A percentile compares a stretch with the other conserved stretches of the same genome.
Evolutionary conservation across 2,329 filamentous ascomycete genomes (phyloP).

Genomic region (Neonectria faginata): DNA sequence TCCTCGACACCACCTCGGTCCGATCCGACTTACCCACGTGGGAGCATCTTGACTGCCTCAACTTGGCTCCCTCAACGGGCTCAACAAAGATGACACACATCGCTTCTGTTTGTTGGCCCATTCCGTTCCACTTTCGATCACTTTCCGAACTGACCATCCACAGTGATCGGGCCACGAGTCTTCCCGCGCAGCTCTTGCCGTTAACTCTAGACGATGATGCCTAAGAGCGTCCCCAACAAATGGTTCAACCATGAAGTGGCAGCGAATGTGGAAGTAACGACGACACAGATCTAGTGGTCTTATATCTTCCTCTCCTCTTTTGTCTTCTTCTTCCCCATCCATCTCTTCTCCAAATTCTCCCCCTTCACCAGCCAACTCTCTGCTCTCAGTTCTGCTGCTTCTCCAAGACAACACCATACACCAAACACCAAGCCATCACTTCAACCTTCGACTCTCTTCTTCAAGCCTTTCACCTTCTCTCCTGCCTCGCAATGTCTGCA

Average conservation of each 20-base stretch:
- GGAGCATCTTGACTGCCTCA: slow-evolving; percentile 10
- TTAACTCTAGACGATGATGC: slow-evolving; percentile 6
- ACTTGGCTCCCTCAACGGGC: slow-evolving; percentile 2
- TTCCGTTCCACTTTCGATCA: not conserved
- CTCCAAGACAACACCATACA: slow-evolving; percentile 1
- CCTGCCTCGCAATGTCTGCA: slow-evolving; percentile 38
- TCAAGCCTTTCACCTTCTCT: slow-evolving; percentile 2
- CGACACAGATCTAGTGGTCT: not conserved
- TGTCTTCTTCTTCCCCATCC: slow-evolving; percentile 9
- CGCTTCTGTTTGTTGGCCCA: not conserved
- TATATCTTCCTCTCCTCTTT: not conserved
- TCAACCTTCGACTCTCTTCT: not conserved
- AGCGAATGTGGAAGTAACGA: not conserved
- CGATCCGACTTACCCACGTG: not conserved
- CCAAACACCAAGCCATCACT: not conserved
- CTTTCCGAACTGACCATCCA: not conserved
- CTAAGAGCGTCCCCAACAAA: slow-evolving; percentile 25
- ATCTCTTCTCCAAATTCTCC: slow-evolving; percentile 6
- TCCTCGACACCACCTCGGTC: not conserved
- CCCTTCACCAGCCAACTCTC: slow-evolving; percentile 12
- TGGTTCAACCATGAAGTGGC: not conserved
- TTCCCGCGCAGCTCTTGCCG: slow-evolving; percentile 15
- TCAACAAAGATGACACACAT: slow-evolving; percentile 1
- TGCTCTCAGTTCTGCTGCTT: not conserved
- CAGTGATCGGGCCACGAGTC: not conserved